A percentile compares a stretch with the other conserved stretches of the same genome.
Conservation (phyloP, 495 filamentous ascomycete species). For the Trichoderma asperelloides region DNA sequence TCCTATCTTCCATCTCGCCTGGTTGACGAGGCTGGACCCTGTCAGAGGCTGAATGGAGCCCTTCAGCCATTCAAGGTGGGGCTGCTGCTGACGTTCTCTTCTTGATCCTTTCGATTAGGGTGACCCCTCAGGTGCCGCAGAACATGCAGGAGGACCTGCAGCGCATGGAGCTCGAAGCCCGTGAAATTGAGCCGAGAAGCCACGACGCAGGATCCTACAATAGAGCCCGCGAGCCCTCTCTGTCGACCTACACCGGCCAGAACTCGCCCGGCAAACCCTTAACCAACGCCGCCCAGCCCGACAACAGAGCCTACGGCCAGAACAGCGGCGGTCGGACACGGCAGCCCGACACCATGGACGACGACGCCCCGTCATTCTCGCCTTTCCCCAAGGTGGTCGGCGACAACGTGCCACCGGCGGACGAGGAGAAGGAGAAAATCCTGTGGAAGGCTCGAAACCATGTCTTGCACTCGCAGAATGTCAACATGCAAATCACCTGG, state of each 20-base stretch:
- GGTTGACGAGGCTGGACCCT: background rate
- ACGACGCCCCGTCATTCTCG: conserved; percentile 73
- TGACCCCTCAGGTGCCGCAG: conserved; percentile 51
- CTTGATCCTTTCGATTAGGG: conserved; percentile 24
- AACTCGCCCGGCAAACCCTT: conserved; percentile 18
- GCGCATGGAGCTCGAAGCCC: conserved; percentile 75
- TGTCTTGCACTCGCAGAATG: conserved; percentile 89
- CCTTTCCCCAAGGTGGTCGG: conserved; percentile 83
- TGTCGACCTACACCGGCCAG: conserved; percentile 24
- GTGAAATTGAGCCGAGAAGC: conserved; percentile 33
- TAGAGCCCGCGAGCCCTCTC: conserved; percentile 21
- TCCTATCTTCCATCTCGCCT: conserved; percentile 4
- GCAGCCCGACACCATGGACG: conserved; percentile 20
- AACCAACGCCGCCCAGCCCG: conserved; percentile 8
- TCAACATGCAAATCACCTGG: conserved; percentile 94
- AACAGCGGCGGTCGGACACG: conserved; percentile 21
- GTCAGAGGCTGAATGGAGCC: conserved; percentile 4
- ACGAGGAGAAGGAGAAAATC: conserved; percentile 85
- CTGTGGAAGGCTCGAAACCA: conserved; percentile 72
- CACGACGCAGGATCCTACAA: conserved; percentile 12
- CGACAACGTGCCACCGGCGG: conserved; percentile 85
- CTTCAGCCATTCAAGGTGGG: conserved; percentile 3
- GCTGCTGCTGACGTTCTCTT: conserved; percentile 8
- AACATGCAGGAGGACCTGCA: conserved; percentile 90
- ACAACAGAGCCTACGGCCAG: conserved; percentile 15